A percentile compares a stretch with the other conserved stretches of the same genome.
phyloP scores from a whole-genome alignment of 2,329 filamentous ascomycete genomes.

The Didymella arachidicola region DNA sequence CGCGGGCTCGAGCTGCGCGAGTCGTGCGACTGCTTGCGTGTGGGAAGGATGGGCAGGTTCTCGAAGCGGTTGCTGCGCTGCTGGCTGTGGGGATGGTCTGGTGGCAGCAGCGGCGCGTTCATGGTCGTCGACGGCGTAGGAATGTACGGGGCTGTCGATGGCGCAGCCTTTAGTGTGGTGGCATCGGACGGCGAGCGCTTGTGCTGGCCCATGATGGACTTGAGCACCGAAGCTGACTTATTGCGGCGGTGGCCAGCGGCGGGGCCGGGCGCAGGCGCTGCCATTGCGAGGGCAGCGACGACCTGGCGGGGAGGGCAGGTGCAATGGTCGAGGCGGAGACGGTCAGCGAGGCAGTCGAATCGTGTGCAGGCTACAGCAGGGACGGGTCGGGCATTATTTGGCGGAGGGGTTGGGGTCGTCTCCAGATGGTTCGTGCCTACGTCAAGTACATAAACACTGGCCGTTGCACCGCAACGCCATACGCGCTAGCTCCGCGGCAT shows the following conservation, averaged over 20 bases:
- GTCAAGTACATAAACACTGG: constrained; percentile 15
- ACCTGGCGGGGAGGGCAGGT: constrained; percentile 4
- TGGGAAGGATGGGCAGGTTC: constrained; percentile 32
- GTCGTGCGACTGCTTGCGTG: constrained; percentile 51
- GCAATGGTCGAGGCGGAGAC: constrained; percentile 9
- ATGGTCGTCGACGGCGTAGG: constrained; percentile 27
- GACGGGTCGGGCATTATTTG: constrained; percentile 17
- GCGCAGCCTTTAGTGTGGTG: constrained; percentile 37
- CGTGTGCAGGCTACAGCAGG: constrained; percentile 17
- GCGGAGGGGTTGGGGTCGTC: constrained; percentile 16
- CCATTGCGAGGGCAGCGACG: constrained; percentile 31
- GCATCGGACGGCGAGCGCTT: constrained; percentile 57
- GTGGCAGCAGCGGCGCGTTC: constrained; percentile 56
- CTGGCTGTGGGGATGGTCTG: constrained; percentile 58
- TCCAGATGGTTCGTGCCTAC: constrained; percentile 23
- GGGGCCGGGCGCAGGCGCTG: constrained; percentile 34
- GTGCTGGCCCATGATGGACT: constrained; percentile 62
- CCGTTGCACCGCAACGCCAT: constrained; percentile 15
- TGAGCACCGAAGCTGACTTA: constrained; percentile 56
- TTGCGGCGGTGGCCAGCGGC: constrained; percentile 48
- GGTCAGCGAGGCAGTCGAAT: constrained; percentile 2
- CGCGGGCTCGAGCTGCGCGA: constrained; percentile 43
- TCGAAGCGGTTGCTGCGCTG: constrained; percentile 44
- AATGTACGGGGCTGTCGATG: constrained; percentile 35
- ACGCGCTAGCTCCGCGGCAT: constrained; percentile 14